A percentile compares a stretch with the other conserved stretches of the same genome.
Conservation (phyloP, 257 asterid genomes). For the Sherardia arvensis region DNA sequence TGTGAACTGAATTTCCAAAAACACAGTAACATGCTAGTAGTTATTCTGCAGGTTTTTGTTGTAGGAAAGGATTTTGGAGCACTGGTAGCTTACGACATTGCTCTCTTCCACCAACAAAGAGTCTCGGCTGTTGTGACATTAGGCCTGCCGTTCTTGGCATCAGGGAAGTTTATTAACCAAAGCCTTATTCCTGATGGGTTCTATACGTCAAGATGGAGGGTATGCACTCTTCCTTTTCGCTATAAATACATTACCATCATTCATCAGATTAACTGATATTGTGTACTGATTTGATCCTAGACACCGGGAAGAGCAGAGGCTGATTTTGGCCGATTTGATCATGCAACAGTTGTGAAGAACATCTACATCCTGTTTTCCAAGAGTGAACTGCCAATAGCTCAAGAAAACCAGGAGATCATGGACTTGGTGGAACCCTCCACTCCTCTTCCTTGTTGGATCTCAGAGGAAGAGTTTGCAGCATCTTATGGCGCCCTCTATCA, state of each 20-base stretch:
- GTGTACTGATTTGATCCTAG: slow-evolving; percentile 6
- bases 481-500: slow-evolving; percentile 28
- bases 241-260: not conserved
- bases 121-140: not conserved
- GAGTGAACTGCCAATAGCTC: slow-evolving; percentile 38
- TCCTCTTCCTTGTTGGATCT: slow-evolving; percentile 42
- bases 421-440: slow-evolving; percentile 40
- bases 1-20: not conserved
- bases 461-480: slow-evolving; percentile 32
- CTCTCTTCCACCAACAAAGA: not conserved
- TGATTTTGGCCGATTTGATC: slow-evolving; percentile 41
- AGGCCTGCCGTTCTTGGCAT: not conserved
- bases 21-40: not conserved
- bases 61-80: not conserved
- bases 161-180: not conserved
- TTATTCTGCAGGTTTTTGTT: not conserved
- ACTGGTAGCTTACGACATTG: not conserved
- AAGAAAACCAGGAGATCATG: slow-evolving; percentile 36
- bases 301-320: slow-evolving; percentile 52
- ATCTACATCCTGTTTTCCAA: slow-evolving; percentile 39
- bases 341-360: slow-evolving; percentile 36
- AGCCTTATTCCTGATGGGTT: not conserved
- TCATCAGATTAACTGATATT: not conserved
- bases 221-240: not conserved
- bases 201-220: not conserved